Evolutionary conservation across 495 filamentous ascomycete species (phyloP), one percentile per base, ranked within the genome.

Genomic region (Stereocaulon alpinum): DNA sequence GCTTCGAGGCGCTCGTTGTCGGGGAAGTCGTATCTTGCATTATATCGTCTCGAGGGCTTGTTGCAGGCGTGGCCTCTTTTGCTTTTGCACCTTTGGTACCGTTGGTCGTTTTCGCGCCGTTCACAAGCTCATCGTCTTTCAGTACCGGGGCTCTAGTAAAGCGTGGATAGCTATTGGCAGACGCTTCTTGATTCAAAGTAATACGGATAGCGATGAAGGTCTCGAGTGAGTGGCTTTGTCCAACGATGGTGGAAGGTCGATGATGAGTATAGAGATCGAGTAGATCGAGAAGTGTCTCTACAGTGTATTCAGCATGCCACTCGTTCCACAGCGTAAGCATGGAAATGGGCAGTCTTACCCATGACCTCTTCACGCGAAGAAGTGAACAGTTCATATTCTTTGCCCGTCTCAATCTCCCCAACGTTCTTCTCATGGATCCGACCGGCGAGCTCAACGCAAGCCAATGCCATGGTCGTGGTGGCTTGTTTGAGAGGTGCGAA

Each of bases 401-500:
- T 56, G 2, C 74, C 71, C 11, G 67, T 65, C 49, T 81, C 73
- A 17, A 85, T 66, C 20, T 69, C 69, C 7, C 76, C 73, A 6
- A 79, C 61, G 37, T 75, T 74, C 42, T 72, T 68, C 18, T 77
- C 80, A 55, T 79, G 72, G 29, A 96, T 68, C 27, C 87, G 80
- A 2, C 83, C 78, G 2, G 91, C 84, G 42, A 97, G 80, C 70
- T 94, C 89, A 3, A 95, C 73, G 65, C 87, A 82, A n/a, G 83
- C 84, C 49, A 93, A 74, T 4, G 90, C 89, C 73, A 96, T 83
- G 4, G 88, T 85, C 20, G 83, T 77, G 5, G 85, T 84, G 0
- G 82, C 85, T 60, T 95, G 88, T 72, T 96, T 97, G 40, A 97
- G 74, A 18, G 92, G 93, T 6, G 87, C 85, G 70, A 88, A 94